Evolutionary conservation across 2,329 filamentous ascomycete species (phyloP), one percentile per base, ranked within the genome.

Genomic region (Aspergillus amoenus): DNA sequence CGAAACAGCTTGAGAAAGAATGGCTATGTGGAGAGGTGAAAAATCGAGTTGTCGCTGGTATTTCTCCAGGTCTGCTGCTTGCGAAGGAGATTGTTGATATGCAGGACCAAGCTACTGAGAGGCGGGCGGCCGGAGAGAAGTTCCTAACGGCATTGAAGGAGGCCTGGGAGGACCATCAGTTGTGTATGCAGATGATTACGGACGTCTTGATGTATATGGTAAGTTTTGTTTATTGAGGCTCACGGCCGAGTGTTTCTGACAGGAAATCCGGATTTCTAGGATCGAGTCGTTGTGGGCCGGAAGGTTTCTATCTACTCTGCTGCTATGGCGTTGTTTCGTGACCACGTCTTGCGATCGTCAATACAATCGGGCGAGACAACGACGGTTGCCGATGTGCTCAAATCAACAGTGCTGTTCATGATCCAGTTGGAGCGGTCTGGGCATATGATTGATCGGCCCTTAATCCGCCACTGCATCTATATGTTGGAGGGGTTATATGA

Each of bases 201-300:
- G 94, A 97, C 73, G 91, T 97, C 32, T 81, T 97, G 51, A 97
- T 97, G 92, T 97, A 97, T 70, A 91, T 99, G 81, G 84, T 86
- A 70, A 68, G 79, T 68, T 27, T n/a, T 30, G 27, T 30, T 30
- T 7, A 9, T 18, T 45, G 44, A 15, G n/a, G 11, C 24, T 17
- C 41, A 3, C 21, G 12, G 24, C 56, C 59, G 22, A 64, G 51
- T 18, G 34, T n/a, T 48, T 42, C 17, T 44, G n/a, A 21, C 24
- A 18, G 39, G 13, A 12, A 32, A 18, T 45, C 6, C 15, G 3
- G 24, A 40, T 44, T 30, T 30, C 27, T 49, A 87, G 85, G 93
- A 99, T 70, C 88, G 92, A 49, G 88, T 93, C 27, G 92, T 90
- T 68, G 88, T 86, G 49, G 81, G 86, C 58, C 82, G 85, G 5